phyloP scores from a whole-genome alignment of 305 asterid genomes.

The Caryopteris hybrid region DNA sequence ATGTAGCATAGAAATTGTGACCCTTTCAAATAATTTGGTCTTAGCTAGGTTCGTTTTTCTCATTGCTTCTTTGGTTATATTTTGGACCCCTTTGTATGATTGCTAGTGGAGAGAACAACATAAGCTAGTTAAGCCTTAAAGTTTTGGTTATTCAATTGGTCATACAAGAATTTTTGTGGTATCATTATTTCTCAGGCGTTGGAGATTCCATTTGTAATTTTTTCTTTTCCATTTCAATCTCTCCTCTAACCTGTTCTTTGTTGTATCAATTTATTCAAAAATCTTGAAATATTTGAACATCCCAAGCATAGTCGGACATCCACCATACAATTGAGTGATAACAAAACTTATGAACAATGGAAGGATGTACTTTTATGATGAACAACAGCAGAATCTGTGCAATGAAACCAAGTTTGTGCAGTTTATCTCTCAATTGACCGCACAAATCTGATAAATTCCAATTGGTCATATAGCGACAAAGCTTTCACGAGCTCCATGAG shows the following conservation, averaged over 20 bases:
- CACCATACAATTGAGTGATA: not conserved
- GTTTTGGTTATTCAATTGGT: conserved; percentile 5
- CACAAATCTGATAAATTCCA: too few species aligned
- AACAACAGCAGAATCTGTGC: not conserved
- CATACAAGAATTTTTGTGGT: not conserved
- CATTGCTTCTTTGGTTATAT: not conserved
- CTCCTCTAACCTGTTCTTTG: not conserved
- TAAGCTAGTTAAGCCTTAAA: not conserved
- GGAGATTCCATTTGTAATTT: not conserved
- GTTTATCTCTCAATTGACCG: not conserved
- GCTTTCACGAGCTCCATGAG: conserved; percentile 25
- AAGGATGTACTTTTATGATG: not conserved
- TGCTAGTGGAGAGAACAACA: not conserved
- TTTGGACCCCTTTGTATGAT: conserved; percentile 5
- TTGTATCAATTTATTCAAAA: not conserved
- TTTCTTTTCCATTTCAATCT: not conserved
- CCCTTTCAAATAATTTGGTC: conserved; percentile 16
- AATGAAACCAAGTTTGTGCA: not conserved
- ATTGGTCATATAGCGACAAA: not conserved
- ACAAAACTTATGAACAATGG: not conserved
- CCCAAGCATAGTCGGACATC: not conserved
- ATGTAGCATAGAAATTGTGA: not conserved
- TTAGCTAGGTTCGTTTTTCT: not conserved
- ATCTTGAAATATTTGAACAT: not conserved
- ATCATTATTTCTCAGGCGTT: not conserved